Percentiles rank a stretch among this genome's conserved stretches.
These are phyloP conservation scores for Teratosphaeria pseudoeucalypti DNA, from an alignment of 2,329 filamentous ascomycete species.

Conservation along the genomic window DNA sequence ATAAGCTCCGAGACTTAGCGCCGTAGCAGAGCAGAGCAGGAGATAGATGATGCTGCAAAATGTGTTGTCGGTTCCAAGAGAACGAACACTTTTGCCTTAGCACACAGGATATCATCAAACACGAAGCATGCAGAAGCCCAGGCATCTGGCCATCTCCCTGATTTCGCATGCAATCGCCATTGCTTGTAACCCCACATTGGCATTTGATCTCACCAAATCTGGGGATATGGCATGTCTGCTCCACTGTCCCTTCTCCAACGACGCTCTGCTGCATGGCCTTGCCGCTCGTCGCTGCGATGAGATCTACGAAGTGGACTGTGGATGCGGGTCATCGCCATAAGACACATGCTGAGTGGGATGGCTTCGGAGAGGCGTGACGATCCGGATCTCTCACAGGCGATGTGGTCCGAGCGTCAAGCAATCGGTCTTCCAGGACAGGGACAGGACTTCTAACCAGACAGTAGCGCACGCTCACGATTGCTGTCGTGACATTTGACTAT, in stretches of 20 bases:
- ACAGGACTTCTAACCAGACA: background rate
- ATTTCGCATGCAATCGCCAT: background rate
- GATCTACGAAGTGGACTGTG: no score
- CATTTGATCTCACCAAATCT: background rate
- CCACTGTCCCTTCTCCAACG: background rate
- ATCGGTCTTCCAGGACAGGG: background rate
- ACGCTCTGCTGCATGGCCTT: background rate
- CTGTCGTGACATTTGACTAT: background rate
- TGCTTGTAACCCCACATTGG: background rate
- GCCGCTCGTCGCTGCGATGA: background rate
- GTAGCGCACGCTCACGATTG: slow-evolving; percentile 10
- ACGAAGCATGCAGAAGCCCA: slow-evolving; percentile 3
- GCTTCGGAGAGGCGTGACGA: background rate
- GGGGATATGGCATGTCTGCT: background rate
- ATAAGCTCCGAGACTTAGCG: slow-evolving; percentile 10
- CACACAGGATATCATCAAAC: slow-evolving; percentile 5
- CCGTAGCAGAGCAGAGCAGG: slow-evolving; percentile 11
- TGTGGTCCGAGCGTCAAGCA: background rate
- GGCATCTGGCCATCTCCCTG: background rate
- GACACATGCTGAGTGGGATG: background rate
- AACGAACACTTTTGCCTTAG: slow-evolving; percentile 1
- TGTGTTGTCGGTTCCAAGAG: slow-evolving; percentile 4
- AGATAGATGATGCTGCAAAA: slow-evolving; percentile 4
- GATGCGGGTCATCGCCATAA: background rate
- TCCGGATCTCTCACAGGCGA: background rate